Conservation (phyloP, 108 stramenopile species). For the Fistulifera pelliculosa region DNA sequence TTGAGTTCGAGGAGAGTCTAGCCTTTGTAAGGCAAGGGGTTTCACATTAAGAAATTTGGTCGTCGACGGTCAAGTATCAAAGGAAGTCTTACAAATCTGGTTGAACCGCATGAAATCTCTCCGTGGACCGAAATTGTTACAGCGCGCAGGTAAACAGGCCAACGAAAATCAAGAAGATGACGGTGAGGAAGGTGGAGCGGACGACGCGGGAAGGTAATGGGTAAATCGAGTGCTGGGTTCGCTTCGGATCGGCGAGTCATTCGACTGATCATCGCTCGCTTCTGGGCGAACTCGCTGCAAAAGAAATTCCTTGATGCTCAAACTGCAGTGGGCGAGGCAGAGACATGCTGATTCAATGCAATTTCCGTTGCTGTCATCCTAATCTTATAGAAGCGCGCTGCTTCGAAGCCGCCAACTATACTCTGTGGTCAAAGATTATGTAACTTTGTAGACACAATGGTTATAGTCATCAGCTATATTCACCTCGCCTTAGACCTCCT, state of each 20-base stretch:
- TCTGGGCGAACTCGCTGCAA: conserved; percentile 67
- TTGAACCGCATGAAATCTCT: conserved; percentile 40
- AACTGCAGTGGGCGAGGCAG: neutral
- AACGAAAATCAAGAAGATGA: conserved; percentile 18
- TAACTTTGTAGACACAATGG: too few species aligned
- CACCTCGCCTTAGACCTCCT: too few species aligned
- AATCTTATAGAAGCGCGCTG: too few species aligned
- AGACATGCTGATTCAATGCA: too few species aligned
- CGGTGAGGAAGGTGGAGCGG: conserved; percentile 22
- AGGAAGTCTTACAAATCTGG: conserved; percentile 23
- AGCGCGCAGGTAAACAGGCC: conserved; percentile 24
- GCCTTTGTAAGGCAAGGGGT: conserved; percentile 56
- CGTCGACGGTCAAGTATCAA: conserved; percentile 2
- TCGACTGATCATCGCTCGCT: conserved; percentile 70
- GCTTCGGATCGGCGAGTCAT: conserved; percentile 76
- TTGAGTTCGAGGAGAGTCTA: conserved; percentile 38
- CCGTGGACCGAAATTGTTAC: conserved; percentile 65
- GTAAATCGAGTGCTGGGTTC: conserved; percentile 31
- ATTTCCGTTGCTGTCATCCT: too few species aligned
- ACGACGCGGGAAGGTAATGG: conserved; percentile 13
- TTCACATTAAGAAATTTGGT: conserved; percentile 37
- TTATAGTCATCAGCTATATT: too few species aligned
- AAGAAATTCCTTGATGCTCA: conserved; percentile 14
- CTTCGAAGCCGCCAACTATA: too few species aligned
- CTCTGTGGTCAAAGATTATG: too few species aligned